These are phyloP conservation scores for barley (Hordeum vulgare) DNA, from an alignment of 176 grass and related monocot species.

Conservation along the genomic window MorexV3_pseudomolecules_assembly NC_058518.1:425416281-425416780, in stretches of 20 bases:
- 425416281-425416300: too few species aligned
- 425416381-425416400: too few species aligned
- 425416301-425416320: too few species aligned
- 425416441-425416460: not conserved
- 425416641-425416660: conserved; percentile 84
- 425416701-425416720: conserved; percentile 89
- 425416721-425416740: conserved; percentile 53
- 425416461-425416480: not conserved
- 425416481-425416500: not conserved
- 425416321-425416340: too few species aligned
- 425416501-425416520: not conserved
- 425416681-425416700: conserved; percentile 58
- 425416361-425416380: too few species aligned
- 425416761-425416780: conserved; percentile 34
- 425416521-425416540: not conserved
- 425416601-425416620: conserved; percentile 55
- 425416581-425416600: conserved; percentile 40
- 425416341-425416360: too few species aligned
- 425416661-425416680: conserved; percentile 72
- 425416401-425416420: too few species aligned
- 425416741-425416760: conserved; percentile 68
- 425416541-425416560: too few species aligned
- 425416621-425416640: conserved; percentile 61
- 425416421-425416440: too few species aligned
- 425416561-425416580: not conserved